phyloP scores from a whole-genome alignment of 1,284 basidiomycete genomes.

The Apiotrichum siamense region DNA sequence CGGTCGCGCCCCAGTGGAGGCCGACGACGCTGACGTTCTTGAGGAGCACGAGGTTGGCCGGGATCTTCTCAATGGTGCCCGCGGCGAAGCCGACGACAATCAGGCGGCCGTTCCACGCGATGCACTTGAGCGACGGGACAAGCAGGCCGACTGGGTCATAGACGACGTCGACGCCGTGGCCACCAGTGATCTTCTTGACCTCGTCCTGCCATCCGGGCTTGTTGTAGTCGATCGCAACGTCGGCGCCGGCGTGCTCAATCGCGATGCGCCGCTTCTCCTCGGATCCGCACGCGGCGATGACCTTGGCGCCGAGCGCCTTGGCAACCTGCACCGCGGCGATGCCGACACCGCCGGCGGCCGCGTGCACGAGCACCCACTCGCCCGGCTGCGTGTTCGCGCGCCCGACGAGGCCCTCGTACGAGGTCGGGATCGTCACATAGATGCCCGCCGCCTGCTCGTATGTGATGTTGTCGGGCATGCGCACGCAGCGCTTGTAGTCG shows the following conservation, averaged over 20 bases:
- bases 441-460: constrained; percentile 57
- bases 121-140: constrained; percentile 63
- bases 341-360: constrained; percentile 82
- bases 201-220: constrained; percentile 49
- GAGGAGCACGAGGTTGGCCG: constrained; percentile 78
- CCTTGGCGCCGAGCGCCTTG: constrained; percentile 55
- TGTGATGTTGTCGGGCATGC: constrained; percentile 59
- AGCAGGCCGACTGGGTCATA: constrained; percentile 72
- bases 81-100: constrained; percentile 88
- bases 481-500: constrained; percentile 52
- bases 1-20: constrained; percentile 78
- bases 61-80: constrained; percentile 81
- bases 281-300: constrained; percentile 49
- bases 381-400: constrained; percentile 69
- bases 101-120: constrained; percentile 87
- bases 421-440: constrained; percentile 19
- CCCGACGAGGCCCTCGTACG: constrained; percentile 79
- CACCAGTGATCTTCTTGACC: constrained; percentile 61
- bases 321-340: constrained; percentile 84
- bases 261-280: constrained; percentile 48
- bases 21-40: constrained; percentile 81
- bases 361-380: constrained; percentile 82
- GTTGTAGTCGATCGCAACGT: constrained; percentile 47
- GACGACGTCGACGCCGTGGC: constrained; percentile 77
- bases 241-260: constrained; percentile 44